Evolutionary conservation across 768 basidiomycete genomes (phyloP), one percentile per base, ranked within the genome.

Genomic region (Phaffia australis): DNA sequence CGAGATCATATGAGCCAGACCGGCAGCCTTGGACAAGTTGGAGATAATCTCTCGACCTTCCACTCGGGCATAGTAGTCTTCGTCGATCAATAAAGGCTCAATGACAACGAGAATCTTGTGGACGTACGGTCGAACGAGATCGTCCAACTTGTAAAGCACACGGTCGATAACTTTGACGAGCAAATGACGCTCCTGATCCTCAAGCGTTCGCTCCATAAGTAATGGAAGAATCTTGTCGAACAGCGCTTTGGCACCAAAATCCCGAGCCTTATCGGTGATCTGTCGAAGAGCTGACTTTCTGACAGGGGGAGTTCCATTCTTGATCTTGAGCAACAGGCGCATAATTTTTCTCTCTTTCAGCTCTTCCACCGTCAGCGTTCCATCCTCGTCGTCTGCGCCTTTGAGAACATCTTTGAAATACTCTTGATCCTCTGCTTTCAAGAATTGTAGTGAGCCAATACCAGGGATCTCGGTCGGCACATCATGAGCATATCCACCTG

Each of bases 101-200:
- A 99, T 99, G 77, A 98, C 95, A 74, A 99, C 95, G 54, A 99
- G 84, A 71, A 99, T 98, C 79, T 98, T 98, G 82, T 99, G 95
- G 6, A 98, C 93, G 74, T 98, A 99, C 3, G 95, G 95, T 50
- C 94, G 88, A 64, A 99, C 95, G 54, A 98, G 86, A 74, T 99
- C 95, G 73, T 99, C 95, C 48, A 99, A 85, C 76, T 99, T 99
- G 84, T 98, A 98, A 16, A 99, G 81, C 3, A 99, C 89, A 65
- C 94, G 89, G 75, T 98, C 95, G 71, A 99, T 98, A 77, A 98
- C 95, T 77, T 99, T 99, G 77, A 98, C 95, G 66, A 98, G 82
- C 56, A 99, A 77, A 79, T 99, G 95, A 8, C 94, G 89, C 73
- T 99, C 95, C 77, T 99, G 94, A 71, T 99, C 94, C 78, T 99